A percentile compares a stretch with the other conserved stretches of the same genome.
These are phyloP conservation scores for Dioszegia aurantiaca DNA, from an alignment of 768 basidiomycete genomes.

Conservation along the genomic window DNA sequence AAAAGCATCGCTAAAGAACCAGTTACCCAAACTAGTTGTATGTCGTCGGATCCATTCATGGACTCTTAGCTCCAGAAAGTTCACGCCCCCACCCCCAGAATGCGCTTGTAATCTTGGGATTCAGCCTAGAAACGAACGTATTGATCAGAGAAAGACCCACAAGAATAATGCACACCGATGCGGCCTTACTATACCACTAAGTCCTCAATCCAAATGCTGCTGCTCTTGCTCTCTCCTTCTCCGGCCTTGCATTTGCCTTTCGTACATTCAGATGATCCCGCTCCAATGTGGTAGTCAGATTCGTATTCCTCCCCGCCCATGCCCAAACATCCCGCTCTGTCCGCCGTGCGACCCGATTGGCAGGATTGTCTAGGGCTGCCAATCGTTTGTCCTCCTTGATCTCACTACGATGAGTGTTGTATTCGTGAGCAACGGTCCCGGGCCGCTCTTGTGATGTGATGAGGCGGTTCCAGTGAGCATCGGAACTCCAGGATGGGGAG, in stretches of 20 bases:
- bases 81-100: no score
- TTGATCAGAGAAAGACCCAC: no score
- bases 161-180: no score
- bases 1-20: no score
- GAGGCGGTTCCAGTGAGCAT: slow-evolving; percentile 28
- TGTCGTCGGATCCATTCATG: no score
- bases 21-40: no score
- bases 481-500: slow-evolving; percentile 9
- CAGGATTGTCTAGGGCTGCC: slow-evolving; percentile 15
- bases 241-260: slow-evolving; percentile 23
- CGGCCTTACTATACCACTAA: neutral
- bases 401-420: neutral
- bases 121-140: no score
- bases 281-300: slow-evolving; percentile 31
- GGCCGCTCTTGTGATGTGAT: slow-evolving; percentile 15
- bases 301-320: slow-evolving; percentile 29
- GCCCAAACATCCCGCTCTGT: slow-evolving; percentile 34
- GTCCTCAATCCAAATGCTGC: neutral
- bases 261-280: slow-evolving; percentile 37
- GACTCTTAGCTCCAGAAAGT: no score
- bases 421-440: slow-evolving; percentile 12
- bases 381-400: slow-evolving; percentile 6
- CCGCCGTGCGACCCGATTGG: slow-evolving; percentile 18
- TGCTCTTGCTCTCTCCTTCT: slow-evolving; percentile 29
- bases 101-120: no score